Evolutionary conservation across 2,329 filamentous ascomycete species (phyloP).

Genomic region (Rhytidhysteron rufulum): DNA sequence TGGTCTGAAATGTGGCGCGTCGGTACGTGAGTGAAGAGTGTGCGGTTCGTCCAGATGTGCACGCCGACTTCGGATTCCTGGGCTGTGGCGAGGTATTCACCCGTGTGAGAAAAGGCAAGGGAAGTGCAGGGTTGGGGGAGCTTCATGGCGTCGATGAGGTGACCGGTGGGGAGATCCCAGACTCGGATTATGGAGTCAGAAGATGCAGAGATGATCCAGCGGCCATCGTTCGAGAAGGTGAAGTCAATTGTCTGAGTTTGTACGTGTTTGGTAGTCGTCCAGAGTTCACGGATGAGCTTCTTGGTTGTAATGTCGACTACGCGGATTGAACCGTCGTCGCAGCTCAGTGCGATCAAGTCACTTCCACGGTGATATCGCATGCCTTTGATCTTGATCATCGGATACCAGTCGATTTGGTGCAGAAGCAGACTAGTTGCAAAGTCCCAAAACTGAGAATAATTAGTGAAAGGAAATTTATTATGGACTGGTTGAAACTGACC

Average conservation of each 20-base stretch:
- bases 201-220: conserved; percentile 88
- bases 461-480: not conserved
- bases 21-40: conserved; percentile 82
- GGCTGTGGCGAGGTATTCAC: conserved; percentile 90
- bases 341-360: conserved; percentile 83
- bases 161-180: conserved; percentile 94
- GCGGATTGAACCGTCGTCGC: conserved; percentile 82
- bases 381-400: conserved; percentile 69
- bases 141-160: conserved; percentile 88
- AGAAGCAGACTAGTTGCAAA: conserved; percentile 77
- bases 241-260: conserved; percentile 37
- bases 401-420: conserved; percentile 79
- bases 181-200: conserved; percentile 76
- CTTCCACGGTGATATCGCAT: conserved; percentile 78
- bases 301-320: conserved; percentile 88
- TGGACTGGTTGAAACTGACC: conserved; percentile 27
- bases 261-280: conserved; percentile 55
- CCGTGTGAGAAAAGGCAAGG: conserved; percentile 81
- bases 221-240: conserved; percentile 81
- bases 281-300: conserved; percentile 88
- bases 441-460: conserved; percentile 72
- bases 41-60: conserved; percentile 94
- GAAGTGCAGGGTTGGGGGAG: conserved; percentile 76
- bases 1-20: conserved; percentile 79
- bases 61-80: conserved; percentile 79